Conservation (phyloP, 2,329 filamentous ascomycete species). For the Trichoderma oligosporum region DNA sequence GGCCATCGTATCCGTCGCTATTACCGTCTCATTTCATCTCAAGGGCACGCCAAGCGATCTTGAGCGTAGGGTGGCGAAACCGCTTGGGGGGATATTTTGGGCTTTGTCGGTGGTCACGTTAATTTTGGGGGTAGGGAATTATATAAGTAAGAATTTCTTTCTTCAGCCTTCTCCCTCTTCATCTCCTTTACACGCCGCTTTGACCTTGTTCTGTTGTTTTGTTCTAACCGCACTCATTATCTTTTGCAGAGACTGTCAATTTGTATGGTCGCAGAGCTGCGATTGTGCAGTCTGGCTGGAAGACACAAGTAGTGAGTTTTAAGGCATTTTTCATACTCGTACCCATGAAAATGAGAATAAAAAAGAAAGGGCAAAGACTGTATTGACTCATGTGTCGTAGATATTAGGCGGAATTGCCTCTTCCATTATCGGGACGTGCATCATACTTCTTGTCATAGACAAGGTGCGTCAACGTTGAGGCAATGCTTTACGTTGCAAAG, state of each 20-base stretch:
- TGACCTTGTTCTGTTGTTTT: neutral
- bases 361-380: neutral
- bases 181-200: no score
- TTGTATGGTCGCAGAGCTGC: constrained; percentile 76
- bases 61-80: constrained; percentile 74
- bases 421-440: constrained; percentile 62
- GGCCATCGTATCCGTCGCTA: constrained; percentile 82
- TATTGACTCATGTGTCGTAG: constrained; percentile 35
- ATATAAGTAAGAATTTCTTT: constrained; percentile 62
- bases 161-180: neutral
- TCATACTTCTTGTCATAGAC: constrained; percentile 56
- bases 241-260: constrained; percentile 58
- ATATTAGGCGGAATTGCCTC: constrained; percentile 59
- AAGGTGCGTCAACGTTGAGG: constrained; percentile 27
- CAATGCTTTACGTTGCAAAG: neutral
- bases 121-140: constrained; percentile 75
- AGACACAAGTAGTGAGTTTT: constrained; percentile 71
- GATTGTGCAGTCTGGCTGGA: constrained; percentile 89
- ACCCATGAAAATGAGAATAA: no score
- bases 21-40: constrained; percentile 89
- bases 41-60: constrained; percentile 64
- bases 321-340: neutral
- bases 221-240: neutral
- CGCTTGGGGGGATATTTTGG: constrained; percentile 89
- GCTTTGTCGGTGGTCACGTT: constrained; percentile 73